Percentiles rank a stretch among this genome's conserved stretches.
phyloP scores from a whole-genome alignment of 169 alveolate species.

The Pseudocohnilembus persalinus region DNA sequence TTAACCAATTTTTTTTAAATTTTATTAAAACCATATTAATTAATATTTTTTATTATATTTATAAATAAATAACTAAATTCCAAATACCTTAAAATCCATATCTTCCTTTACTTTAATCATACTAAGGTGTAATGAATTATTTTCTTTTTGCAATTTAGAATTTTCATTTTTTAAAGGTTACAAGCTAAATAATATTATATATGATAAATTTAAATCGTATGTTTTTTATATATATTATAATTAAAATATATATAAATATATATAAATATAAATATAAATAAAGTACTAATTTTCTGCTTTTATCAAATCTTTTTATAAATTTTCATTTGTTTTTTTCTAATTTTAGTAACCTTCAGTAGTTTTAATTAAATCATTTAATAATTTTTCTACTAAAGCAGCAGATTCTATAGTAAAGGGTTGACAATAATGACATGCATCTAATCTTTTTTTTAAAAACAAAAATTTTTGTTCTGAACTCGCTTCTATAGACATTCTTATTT shows the following conservation, averaged over 20 bases:
- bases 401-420: slow-evolving; percentile 61
- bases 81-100: slow-evolving; percentile 25
- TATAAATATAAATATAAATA: slow-evolving; percentile 7
- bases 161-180: slow-evolving; percentile 71
- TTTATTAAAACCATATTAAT: no score
- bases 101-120: slow-evolving; percentile 70
- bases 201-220: background rate
- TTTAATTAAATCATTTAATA: slow-evolving; percentile 67
- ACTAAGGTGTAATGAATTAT: slow-evolving; percentile 66
- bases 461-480: slow-evolving; percentile 39
- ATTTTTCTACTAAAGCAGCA: slow-evolving; percentile 67
- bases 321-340: slow-evolving; percentile 50
- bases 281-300: slow-evolving; percentile 37
- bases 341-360: slow-evolving; percentile 72
- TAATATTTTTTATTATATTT: no score
- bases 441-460: slow-evolving; percentile 44
- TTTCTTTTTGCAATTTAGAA: slow-evolving; percentile 66
- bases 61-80: no score
- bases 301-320: slow-evolving; percentile 17
- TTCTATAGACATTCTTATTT: no score
- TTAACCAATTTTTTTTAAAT: no score
- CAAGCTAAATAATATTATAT: background rate
- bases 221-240: no score
- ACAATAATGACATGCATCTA: slow-evolving; percentile 56
- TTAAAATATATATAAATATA: slow-evolving; percentile 19